Percentiles rank a stretch among this genome's conserved stretches.
Evolutionary conservation across 1,139 yeast genomes (phyloP).

Genomic region (Blastobotrys serpentis): DNA sequence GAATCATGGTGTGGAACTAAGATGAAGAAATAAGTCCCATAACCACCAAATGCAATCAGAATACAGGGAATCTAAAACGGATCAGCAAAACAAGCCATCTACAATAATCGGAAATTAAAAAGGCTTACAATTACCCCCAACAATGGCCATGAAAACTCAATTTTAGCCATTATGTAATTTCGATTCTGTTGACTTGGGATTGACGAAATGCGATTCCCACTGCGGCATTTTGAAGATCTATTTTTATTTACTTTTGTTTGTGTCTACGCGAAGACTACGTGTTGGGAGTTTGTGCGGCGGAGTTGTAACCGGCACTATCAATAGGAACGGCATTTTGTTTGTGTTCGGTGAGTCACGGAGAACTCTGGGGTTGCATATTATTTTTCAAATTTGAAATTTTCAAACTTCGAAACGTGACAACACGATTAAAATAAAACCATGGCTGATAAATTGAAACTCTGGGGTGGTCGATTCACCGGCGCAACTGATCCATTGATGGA

Average conservation of each 20-base stretch:
- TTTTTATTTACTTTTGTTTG: no score
- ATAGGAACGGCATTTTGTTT: no score
- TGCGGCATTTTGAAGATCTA: no score
- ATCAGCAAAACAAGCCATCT: background rate
- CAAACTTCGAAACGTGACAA: no score
- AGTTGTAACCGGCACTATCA: no score
- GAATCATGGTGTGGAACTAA: slow-evolving; percentile 47
- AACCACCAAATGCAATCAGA: slow-evolving; percentile 61
- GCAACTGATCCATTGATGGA: slow-evolving; percentile 98
- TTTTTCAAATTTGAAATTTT: background rate
- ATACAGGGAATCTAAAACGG: slow-evolving; percentile 65
- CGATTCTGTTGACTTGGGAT: no score
- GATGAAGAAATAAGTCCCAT: slow-evolving; percentile 61
- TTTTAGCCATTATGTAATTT: slow-evolving; percentile 25
- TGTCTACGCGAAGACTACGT: no score
- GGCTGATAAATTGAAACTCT: slow-evolving; percentile 50
- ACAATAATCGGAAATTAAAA: no score
- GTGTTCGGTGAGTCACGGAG: slow-evolving; percentile 5
- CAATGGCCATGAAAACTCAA: slow-evolving; percentile 35
- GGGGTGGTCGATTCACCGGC: slow-evolving; percentile 99
- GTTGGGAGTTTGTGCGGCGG: no score
- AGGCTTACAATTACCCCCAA: slow-evolving; percentile 32
- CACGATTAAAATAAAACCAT: background rate
- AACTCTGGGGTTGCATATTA: background rate
- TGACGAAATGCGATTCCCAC: no score